Evolutionary conservation across 768 basidiomycete species (phyloP).

Genomic region (Phallus indusiatus): DNA sequence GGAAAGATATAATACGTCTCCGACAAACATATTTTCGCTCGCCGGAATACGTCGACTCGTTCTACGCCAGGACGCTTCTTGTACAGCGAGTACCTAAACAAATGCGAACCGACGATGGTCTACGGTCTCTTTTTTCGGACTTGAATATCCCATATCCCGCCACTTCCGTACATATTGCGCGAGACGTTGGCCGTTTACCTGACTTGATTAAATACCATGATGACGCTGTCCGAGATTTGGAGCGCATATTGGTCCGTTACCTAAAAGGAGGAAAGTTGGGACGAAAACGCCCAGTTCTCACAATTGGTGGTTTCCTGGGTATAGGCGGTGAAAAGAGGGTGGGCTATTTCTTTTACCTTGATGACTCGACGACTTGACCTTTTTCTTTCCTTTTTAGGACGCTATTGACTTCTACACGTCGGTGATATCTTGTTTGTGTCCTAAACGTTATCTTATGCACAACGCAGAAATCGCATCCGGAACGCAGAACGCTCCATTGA

Average conservation of each 20-base stretch:
- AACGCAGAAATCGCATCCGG: slow-evolving; percentile 30
- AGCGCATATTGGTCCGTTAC: slow-evolving; percentile 81
- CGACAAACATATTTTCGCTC: slow-evolving; percentile 85
- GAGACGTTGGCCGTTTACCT: slow-evolving; percentile 80
- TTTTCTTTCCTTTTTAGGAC: slow-evolving; percentile 32
- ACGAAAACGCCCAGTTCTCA: slow-evolving; percentile 72
- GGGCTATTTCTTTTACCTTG: neutral
- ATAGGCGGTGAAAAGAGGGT: slow-evolving; percentile 69
- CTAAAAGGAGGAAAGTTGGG: slow-evolving; percentile 75
- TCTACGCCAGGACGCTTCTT: slow-evolving; percentile 89
- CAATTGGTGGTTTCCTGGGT: slow-evolving; percentile 70
- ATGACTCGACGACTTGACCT: neutral
- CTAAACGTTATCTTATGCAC: neutral
- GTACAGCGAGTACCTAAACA: slow-evolving; percentile 73
- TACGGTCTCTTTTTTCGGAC: slow-evolving; percentile 64
- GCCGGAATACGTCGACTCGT: slow-evolving; percentile 77
- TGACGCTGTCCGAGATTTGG: slow-evolving; percentile 86
- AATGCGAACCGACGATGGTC: slow-evolving; percentile 76
- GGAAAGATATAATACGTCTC: slow-evolving; percentile 69
- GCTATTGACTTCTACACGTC: slow-evolving; percentile 93
- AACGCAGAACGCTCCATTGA: slow-evolving; percentile 70
- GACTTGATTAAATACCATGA: slow-evolving; percentile 90
- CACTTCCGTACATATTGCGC: slow-evolving; percentile 82
- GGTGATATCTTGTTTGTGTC: slow-evolving; percentile 22
- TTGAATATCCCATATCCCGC: slow-evolving; percentile 83